Percentiles rank a stretch among this genome's conserved stretches.
These are phyloP conservation scores for Uronychia setigera DNA, from an alignment of 73 alveolate genomes.

Conservation along the genomic window DNA sequence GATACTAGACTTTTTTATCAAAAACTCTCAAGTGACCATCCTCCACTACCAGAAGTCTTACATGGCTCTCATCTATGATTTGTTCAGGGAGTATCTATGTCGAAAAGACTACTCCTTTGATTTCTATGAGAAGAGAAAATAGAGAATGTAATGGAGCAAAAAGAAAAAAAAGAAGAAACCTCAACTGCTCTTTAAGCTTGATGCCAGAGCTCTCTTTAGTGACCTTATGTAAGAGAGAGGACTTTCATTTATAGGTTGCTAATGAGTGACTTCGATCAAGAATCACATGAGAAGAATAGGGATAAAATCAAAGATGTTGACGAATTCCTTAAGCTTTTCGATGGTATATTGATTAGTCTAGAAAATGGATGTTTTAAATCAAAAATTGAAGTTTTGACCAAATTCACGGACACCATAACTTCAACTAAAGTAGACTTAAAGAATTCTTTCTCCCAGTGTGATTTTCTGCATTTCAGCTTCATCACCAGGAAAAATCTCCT, in stretches of 20 bases:
- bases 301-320: conserved; percentile 25
- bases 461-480: conserved; percentile 27
- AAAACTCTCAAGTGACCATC: conserved; percentile 39
- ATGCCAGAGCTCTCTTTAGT: not conserved
- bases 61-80: conserved; percentile 40
- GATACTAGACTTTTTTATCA: conserved; percentile 8
- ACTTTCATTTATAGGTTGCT: not conserved
- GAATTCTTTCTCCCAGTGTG: conserved; percentile 29
- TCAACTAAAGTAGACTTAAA: conserved; percentile 34
- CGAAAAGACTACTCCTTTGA: conserved; percentile 31
- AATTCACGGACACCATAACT: not conserved
- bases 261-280: not conserved
- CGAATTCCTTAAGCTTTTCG: conserved; percentile 27
- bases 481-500: conserved; percentile 40
- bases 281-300: not conserved
- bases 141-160: not conserved
- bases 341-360: conserved; percentile 44
- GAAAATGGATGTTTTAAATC: conserved; percentile 44
- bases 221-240: not conserved
- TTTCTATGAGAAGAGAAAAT: conserved; percentile 21
- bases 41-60: conserved; percentile 58
- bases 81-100: conserved; percentile 28
- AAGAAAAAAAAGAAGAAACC: conserved; percentile 19
- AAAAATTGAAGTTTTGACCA: conserved; percentile 20
- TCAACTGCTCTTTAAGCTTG: not conserved